Conservation (phyloP, 208 protist species). For the Giardia muris region DNA sequence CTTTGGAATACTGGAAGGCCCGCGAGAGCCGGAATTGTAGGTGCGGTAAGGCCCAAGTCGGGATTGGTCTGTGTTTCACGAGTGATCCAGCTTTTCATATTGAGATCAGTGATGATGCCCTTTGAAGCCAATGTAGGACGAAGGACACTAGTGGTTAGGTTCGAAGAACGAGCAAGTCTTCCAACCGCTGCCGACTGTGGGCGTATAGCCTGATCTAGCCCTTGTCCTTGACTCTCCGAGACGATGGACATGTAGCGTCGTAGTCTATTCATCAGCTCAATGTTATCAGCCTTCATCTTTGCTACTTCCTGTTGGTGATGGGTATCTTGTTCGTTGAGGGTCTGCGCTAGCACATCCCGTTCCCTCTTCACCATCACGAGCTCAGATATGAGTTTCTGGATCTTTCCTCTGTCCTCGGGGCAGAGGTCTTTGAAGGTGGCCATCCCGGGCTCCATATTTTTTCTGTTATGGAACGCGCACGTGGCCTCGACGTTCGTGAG, state of each 20-base stretch:
- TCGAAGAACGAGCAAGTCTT: too few relatives aligned
- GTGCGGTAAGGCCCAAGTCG: background rate
- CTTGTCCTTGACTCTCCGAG: background rate
- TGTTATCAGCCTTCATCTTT: background rate
- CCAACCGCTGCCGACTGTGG: too few relatives aligned
- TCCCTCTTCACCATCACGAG: background rate
- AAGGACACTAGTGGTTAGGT: too few relatives aligned
- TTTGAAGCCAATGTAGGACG: background rate
- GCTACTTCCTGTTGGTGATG: background rate
- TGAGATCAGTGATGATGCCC: background rate
- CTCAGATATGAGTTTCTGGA: background rate
- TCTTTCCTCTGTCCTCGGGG: background rate
- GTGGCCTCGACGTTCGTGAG: too few relatives aligned
- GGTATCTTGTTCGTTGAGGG: background rate
- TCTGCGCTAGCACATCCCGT: background rate
- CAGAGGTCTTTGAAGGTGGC: background rate
- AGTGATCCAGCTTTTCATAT: background rate
- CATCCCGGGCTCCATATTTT: too few relatives aligned
- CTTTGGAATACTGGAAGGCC: background rate
- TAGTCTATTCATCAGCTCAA: background rate
- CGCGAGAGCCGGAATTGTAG: background rate
- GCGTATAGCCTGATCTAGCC: too few relatives aligned
- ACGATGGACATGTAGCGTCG: background rate
- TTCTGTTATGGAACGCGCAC: too few relatives aligned
- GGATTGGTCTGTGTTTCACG: background rate